These are phyloP conservation scores for Apiospora phragmitis DNA, from an alignment of 2,329 filamentous ascomycete genomes.

Conservation along the genomic window DNA sequence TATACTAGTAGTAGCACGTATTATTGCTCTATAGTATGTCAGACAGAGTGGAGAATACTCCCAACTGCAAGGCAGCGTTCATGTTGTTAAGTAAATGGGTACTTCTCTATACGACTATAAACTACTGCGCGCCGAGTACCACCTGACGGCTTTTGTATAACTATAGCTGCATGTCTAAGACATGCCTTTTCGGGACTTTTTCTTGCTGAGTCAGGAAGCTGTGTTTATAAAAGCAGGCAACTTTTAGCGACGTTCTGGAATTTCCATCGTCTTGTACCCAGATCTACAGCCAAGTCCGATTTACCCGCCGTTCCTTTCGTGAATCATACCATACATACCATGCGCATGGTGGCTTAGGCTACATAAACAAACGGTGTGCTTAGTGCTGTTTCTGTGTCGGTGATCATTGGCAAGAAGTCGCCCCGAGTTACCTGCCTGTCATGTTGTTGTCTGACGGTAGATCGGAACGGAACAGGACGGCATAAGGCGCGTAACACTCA, in stretches of 20 bases:
- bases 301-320: not conserved
- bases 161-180: not conserved
- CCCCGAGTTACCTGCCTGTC: not conserved
- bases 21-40: no score
- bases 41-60: no score
- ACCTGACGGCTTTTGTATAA: not conserved
- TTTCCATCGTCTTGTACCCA: no score
- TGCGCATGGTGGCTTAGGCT: not conserved
- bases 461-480: not conserved
- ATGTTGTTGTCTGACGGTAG: not conserved
- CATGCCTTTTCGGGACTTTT: no score
- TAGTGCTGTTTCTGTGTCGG: not conserved
- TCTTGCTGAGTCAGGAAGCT: not conserved
- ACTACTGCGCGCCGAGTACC: not conserved
- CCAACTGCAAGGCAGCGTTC: no score
- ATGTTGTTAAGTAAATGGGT: not conserved
- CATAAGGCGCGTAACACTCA: not conserved
- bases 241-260: not conserved
- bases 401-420: not conserved
- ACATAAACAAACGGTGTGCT: no score
- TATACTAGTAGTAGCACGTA: not conserved
- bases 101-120: not conserved
- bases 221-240: no score
- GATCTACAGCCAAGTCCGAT: conserved; percentile 3
- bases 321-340: no score